These are phyloP conservation scores for Haematococcus sp. DNA, from an alignment of 139 green algal genomes.

Conservation along the genomic window DNA sequence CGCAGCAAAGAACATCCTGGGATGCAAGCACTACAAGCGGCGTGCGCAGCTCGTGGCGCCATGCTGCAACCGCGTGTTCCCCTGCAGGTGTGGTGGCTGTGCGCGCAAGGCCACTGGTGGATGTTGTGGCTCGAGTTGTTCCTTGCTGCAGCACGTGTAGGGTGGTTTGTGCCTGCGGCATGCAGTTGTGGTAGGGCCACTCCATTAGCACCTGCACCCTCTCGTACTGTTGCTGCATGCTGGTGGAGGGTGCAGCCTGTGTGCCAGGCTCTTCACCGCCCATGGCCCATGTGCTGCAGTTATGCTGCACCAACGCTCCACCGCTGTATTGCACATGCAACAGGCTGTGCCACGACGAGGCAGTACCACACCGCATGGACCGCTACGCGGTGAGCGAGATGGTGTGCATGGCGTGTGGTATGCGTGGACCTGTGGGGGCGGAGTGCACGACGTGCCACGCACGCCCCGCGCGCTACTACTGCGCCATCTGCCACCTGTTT, in stretches of 20 bases:
- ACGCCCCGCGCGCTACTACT: slow-evolving; percentile 85
- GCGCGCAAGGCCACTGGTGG: neutral
- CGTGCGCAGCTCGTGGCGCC: slow-evolving; percentile 77
- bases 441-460: slow-evolving; percentile 21
- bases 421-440: slow-evolving; percentile 66
- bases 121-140: too few relatives aligned
- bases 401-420: slow-evolving; percentile 88
- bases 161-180: too few relatives aligned
- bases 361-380: slow-evolving; percentile 80
- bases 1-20: slow-evolving; percentile 34
- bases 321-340: too few relatives aligned
- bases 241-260: too few relatives aligned
- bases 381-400: slow-evolving; percentile 69
- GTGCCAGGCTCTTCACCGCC: too few relatives aligned
- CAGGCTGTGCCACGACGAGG: slow-evolving; percentile 94
- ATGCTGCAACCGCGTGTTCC: slow-evolving; percentile 80
- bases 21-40: slow-evolving; percentile 74
- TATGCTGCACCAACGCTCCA: too few relatives aligned
- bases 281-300: too few relatives aligned
- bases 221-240: too few relatives aligned
- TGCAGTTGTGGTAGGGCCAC: too few relatives aligned
- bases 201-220: too few relatives aligned
- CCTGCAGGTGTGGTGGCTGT: slow-evolving; percentile 77
- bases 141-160: too few relatives aligned
- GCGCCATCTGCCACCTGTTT: slow-evolving; percentile 94